These are phyloP conservation scores for Erythrobasidium yunnanense DNA, from an alignment of 768 basidiomycete genomes.

Conservation along the genomic window DNA sequence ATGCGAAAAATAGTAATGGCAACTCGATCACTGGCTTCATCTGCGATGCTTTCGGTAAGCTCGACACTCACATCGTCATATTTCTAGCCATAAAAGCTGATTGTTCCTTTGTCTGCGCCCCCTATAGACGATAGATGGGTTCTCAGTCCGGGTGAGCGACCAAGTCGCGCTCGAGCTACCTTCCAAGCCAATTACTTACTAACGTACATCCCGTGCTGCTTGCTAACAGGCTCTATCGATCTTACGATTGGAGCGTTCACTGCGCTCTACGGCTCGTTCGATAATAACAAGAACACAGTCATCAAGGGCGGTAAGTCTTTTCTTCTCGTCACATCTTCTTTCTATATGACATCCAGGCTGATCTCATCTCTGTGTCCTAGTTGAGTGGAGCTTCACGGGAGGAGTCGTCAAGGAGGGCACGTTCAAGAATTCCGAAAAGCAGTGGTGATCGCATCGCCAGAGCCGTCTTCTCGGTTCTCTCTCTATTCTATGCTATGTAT, in stretches of 20 bases:
- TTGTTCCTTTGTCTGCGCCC: not conserved
- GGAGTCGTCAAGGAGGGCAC: not conserved
- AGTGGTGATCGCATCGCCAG: not conserved
- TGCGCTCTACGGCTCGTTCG: conserved; percentile 23
- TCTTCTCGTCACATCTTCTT: not conserved
- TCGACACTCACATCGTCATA: too few relatives aligned
- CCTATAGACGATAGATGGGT: not conserved
- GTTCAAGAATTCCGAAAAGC: not conserved
- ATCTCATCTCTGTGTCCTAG: conserved; percentile 25
- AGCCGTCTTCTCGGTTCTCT: not conserved
- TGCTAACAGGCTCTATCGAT: conserved; percentile 10
- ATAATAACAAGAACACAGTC: conserved; percentile 29
- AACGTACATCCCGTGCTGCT: not conserved
- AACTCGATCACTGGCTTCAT: conserved; percentile 23
- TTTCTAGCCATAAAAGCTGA: too few relatives aligned
- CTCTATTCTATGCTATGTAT: not conserved
- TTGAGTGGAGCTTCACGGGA: conserved; percentile 34
- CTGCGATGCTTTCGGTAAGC: conserved; percentile 34
- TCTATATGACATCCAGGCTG: conserved; percentile 3
- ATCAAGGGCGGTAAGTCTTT: not conserved
- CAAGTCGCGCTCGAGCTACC: not conserved
- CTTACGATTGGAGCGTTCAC: conserved; percentile 23
- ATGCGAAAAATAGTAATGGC: conserved; percentile 13
- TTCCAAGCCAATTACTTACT: not conserved
- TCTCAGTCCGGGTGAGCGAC: not conserved